Evolutionary conservation across 1,284 basidiomycete species (phyloP).

Genomic region (Golubevia pallescens): DNA sequence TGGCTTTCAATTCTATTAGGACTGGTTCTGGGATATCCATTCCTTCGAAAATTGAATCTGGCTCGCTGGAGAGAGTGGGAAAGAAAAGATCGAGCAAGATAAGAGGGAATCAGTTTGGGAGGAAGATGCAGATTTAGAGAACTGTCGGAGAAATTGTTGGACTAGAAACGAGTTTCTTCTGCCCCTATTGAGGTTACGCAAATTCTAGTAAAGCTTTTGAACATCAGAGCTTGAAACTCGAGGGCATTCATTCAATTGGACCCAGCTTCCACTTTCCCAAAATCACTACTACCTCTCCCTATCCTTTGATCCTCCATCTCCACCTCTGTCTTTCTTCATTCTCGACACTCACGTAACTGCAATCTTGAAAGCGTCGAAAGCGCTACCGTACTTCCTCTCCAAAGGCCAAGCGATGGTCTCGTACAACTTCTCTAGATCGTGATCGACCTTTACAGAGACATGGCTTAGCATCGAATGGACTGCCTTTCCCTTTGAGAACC

Average conservation of each 20-base stretch:
- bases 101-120: too few species aligned
- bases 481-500: slow-evolving; percentile 92
- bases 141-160: too few species aligned
- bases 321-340: not conserved
- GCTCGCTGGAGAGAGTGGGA: slow-evolving; percentile 71
- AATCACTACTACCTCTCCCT: not conserved
- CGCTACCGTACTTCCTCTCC: slow-evolving; percentile 88
- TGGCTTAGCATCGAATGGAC: slow-evolving; percentile 61
- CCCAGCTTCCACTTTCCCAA: not conserved
- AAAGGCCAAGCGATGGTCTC: slow-evolving; percentile 92
- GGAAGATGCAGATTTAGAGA: too few species aligned
- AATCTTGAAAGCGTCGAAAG: slow-evolving; percentile 98
- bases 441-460: slow-evolving; percentile 52
- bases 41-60: slow-evolving; percentile 80
- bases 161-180: not conserved
- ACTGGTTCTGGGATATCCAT: slow-evolving; percentile 73
- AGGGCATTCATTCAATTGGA: not conserved
- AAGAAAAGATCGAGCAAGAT: not conserved
- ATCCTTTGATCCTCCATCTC: not conserved
- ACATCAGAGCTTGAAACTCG: too few species aligned
- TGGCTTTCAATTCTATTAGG: slow-evolving; percentile 76
- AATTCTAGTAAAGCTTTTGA: too few species aligned
- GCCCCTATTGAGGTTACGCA: too few species aligned
- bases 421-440: slow-evolving; percentile 78
- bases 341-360: slow-evolving; percentile 77